Evolutionary conservation across 164 flowering plant species (phyloP).

Genomic region (Chloranthus sessilifolius): DNA sequence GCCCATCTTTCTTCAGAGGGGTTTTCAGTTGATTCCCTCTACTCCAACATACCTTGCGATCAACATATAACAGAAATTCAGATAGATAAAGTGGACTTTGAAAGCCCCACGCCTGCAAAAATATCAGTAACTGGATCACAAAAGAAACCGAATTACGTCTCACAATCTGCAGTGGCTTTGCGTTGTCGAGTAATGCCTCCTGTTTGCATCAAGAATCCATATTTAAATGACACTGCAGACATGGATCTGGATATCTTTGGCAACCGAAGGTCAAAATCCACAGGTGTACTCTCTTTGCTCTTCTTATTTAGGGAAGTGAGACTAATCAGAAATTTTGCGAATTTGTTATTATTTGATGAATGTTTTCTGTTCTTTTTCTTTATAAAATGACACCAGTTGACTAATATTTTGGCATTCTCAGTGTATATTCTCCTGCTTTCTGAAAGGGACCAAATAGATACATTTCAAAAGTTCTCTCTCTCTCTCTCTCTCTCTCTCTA

Average conservation of each 20-base stretch:
- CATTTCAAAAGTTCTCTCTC: no score
- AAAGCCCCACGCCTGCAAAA: conserved; percentile 30
- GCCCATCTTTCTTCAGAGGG: conserved; percentile 23
- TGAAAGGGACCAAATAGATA: no score
- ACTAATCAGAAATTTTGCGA: no score
- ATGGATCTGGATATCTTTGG: conserved; percentile 56
- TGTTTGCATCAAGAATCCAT: conserved; percentile 86
- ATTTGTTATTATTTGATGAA: no score
- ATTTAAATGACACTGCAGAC: conserved; percentile 39
- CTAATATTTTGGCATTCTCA: no score
- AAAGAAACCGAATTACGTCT: conserved; percentile 50
- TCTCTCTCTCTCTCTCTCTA: no score
- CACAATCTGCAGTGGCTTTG: conserved; percentile 87
- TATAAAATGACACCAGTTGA: no score
- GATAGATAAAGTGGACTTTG: conserved; percentile 27
- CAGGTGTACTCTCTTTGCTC: conserved; percentile 43
- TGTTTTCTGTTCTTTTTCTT: no score
- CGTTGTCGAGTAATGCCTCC: conserved; percentile 93
- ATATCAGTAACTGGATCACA: conserved; percentile 16
- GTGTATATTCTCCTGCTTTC: no score
- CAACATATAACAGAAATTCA: conserved; percentile 30
- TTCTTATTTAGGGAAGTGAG: no score
- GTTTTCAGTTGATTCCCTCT: conserved; percentile 19
- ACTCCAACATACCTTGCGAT: conserved; percentile 24
- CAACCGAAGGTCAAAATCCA: conserved; percentile 61